phyloP scores from a whole-genome alignment of 1,139 yeast genomes.

The Protomyces inouyei region DNA sequence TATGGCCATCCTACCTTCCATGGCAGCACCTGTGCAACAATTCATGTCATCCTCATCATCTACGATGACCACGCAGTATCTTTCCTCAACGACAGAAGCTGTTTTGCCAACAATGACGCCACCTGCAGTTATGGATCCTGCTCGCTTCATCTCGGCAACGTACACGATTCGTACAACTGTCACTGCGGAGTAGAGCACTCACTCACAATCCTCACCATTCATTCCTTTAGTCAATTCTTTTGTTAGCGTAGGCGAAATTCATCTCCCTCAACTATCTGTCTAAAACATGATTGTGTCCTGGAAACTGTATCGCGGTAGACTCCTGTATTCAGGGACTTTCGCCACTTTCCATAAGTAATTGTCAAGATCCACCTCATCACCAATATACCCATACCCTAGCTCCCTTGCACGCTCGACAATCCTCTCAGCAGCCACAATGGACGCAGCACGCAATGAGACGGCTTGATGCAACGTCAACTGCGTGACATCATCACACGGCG shows the following conservation, averaged over 20 bases:
- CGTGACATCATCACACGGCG: neutral
- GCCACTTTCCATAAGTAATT: slow-evolving; percentile 24
- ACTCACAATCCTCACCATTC: neutral
- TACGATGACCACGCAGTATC: neutral
- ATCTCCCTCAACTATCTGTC: too few species aligned
- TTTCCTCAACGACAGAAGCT: neutral
- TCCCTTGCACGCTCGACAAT: slow-evolving; percentile 1
- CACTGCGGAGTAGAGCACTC: neutral
- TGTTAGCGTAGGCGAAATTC: too few species aligned
- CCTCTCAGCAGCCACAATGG: slow-evolving; percentile 9
- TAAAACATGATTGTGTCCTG: neutral
- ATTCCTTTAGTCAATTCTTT: neutral
- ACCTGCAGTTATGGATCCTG: neutral
- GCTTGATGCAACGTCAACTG: slow-evolving; percentile 3
- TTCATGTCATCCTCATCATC: neutral
- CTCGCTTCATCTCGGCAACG: neutral
- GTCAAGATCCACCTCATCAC: slow-evolving; percentile 17
- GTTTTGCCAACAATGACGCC: neutral
- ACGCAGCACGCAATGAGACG: slow-evolving; percentile 13
- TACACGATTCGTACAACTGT: neutral
- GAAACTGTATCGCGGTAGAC: slow-evolving; percentile 8
- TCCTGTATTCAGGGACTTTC: slow-evolving; percentile 11
- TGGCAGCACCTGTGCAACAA: neutral
- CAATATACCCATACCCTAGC: slow-evolving; percentile 1
- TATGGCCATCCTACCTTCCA: neutral